Evolutionary conservation across 768 basidiomycete species (phyloP), one percentile per base, ranked within the genome.

Genomic region (Mycena olivaceomarginata): DNA sequence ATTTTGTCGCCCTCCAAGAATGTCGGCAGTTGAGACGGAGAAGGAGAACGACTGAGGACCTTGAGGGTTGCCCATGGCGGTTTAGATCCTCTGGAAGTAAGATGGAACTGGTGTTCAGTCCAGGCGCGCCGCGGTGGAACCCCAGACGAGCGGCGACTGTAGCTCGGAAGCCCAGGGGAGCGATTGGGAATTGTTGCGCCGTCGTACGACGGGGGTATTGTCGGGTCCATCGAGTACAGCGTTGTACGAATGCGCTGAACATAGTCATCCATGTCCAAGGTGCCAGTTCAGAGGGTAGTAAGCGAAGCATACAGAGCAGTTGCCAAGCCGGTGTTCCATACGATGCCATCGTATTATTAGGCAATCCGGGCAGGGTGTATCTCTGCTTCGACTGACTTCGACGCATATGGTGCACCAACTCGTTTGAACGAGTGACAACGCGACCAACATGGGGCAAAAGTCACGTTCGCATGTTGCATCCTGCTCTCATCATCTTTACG

Each of bases 31-130:
- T 80, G 82, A n/a, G 83, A 79, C 7, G 86, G 69, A 2, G 80
- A 75, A 3, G 82, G 81, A 16, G 89, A 82, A 7, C 87, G 86
- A 78, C 87, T 89, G 72, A 80, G 83, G 53, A 90, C 78, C 7
- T 81, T 79, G 51, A 91, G 83, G 31, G 84, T 84, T 45, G 89
- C 80, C 89, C 88, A 90, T 37, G 81, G 77, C 2, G 74, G 46
- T 85, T 83, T 68, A n/a, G 67, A 74, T 37, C 67, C 72, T 51
- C 64, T 53, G 0, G 78, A 77, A 12, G 69, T n/a, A 25, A 79
- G 72, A 69, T 73, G 75, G 48, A 60, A 77, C 57, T 74, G 40
- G 31, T 79, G 78, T 25, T 79, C 78, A 1, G 75, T 74, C 64
- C 64, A 56, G 66, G 72, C 46, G n/a, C 68, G 71, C 31, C 68